Conservation (phyloP, 805 yeast species). For the Schizosaccharomyces octosporus region DNA sequence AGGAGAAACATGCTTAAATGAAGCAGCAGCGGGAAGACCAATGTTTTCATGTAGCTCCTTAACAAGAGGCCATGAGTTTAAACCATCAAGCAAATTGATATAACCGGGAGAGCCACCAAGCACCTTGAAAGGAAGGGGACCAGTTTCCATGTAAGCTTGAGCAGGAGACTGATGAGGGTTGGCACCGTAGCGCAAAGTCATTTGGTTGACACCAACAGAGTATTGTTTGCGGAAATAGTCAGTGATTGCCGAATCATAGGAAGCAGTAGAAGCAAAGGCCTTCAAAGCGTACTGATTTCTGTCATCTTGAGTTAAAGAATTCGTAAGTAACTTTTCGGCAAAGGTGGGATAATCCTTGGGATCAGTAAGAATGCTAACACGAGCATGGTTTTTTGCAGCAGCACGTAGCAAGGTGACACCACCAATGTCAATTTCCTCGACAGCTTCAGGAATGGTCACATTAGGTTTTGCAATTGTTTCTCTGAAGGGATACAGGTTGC, state of each 20-base stretch:
- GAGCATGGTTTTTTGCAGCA: constrained; percentile 92
- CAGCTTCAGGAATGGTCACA: constrained; percentile 91
- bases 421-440: constrained; percentile 88
- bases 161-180: constrained; percentile 99
- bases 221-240: constrained; percentile 95
- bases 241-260: constrained; percentile 82
- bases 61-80: constrained; percentile 96
- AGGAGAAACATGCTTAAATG: constrained; percentile 95
- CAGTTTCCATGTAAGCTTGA: constrained; percentile 73
- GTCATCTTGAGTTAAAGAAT: constrained; percentile 46
- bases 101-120: constrained; percentile 91
- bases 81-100: constrained; percentile 84
- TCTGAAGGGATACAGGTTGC: constrained; percentile 94
- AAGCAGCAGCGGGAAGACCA: constrained; percentile 94
- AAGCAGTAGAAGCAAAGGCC: constrained; percentile 96
- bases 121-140: constrained; percentile 82
- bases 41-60: constrained; percentile 86
- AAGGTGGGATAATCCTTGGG: constrained; percentile 80
- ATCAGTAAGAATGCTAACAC: constrained; percentile 87
- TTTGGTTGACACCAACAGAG: constrained; percentile 67
- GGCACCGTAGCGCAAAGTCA: constrained; percentile 92
- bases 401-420: constrained; percentile 94
- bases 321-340: constrained; percentile 29
- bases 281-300: constrained; percentile 61
- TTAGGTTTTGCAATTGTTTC: constrained; percentile 89